Evolutionary conservation across 2,329 filamentous ascomycete genomes (phyloP).

Genomic region (Fusarium dlaminii): DNA sequence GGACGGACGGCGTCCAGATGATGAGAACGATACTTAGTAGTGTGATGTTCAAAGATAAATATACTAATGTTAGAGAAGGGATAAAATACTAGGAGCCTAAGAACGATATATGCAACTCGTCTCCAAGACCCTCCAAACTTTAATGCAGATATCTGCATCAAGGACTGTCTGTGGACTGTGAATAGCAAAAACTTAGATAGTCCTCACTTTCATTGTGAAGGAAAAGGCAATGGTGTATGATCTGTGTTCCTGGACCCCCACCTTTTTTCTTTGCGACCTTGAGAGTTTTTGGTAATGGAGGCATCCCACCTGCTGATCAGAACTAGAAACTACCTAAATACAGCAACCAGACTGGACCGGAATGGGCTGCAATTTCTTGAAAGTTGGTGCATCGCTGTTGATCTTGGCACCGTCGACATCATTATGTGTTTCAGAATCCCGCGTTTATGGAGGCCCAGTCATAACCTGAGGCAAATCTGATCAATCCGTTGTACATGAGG

Average conservation of each 20-base stretch:
- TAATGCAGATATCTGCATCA: background rate
- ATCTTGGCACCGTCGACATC: conserved; percentile 11
- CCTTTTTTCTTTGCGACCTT: background rate
- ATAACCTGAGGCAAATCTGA: background rate
- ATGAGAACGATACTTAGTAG: background rate
- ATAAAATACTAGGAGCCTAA: background rate
- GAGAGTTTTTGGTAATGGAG: background rate
- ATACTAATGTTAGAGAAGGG: background rate
- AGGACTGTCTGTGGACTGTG: background rate
- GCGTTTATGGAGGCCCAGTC: background rate
- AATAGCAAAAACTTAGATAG: background rate
- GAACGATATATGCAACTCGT: background rate
- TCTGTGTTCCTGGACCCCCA: background rate
- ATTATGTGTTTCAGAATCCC: conserved; percentile 11
- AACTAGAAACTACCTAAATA: background rate
- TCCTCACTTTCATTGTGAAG: background rate
- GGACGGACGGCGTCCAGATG: background rate
- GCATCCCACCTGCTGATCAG: background rate
- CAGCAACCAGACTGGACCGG: background rate
- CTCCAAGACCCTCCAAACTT: background rate
- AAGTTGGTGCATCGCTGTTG: background rate
- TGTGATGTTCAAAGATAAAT: background rate
- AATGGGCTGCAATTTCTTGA: background rate
- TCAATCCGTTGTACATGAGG: conserved; percentile 3
- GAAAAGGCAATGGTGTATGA: background rate